Percentiles rank a stretch among this genome's conserved stretches.
phyloP scores from a whole-genome alignment of 331 rosid genomes.

The Malus hybrid region DNA sequence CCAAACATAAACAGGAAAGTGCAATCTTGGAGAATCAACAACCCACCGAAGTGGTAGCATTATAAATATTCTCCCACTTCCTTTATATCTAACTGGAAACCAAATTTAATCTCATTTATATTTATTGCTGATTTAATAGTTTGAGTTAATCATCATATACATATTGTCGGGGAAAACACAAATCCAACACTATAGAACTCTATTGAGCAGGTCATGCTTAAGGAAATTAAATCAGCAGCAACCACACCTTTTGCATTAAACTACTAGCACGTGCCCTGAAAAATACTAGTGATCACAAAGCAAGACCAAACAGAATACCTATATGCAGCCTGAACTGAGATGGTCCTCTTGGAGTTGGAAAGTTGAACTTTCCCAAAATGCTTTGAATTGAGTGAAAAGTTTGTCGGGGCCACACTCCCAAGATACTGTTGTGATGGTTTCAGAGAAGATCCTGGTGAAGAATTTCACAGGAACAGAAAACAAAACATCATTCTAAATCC shows the following conservation, averaged over 20 bases:
- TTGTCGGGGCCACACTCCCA: slow-evolving; percentile 30
- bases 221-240: neutral
- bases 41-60: neutral
- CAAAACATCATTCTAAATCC: neutral
- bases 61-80: no score
- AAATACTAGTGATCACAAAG: neutral
- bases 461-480: neutral
- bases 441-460: slow-evolving; percentile 32
- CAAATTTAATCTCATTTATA: no score
- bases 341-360: slow-evolving; percentile 39
- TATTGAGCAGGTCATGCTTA: neutral
- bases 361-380: slow-evolving; percentile 24
- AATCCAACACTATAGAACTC: neutral
- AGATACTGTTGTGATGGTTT: slow-evolving; percentile 26
- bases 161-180: neutral
- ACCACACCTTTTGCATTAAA: neutral
- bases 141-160: neutral
- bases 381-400: slow-evolving; percentile 28
- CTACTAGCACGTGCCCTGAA: neutral
- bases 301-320: slow-evolving; percentile 39
- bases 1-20: no score
- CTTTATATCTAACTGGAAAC: no score
- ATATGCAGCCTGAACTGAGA: slow-evolving; percentile 61
- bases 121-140: no score
- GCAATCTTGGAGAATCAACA: neutral